phyloP scores from a whole-genome alignment of 2,329 filamentous ascomycete genomes.

The Penicillium sp. region DNA sequence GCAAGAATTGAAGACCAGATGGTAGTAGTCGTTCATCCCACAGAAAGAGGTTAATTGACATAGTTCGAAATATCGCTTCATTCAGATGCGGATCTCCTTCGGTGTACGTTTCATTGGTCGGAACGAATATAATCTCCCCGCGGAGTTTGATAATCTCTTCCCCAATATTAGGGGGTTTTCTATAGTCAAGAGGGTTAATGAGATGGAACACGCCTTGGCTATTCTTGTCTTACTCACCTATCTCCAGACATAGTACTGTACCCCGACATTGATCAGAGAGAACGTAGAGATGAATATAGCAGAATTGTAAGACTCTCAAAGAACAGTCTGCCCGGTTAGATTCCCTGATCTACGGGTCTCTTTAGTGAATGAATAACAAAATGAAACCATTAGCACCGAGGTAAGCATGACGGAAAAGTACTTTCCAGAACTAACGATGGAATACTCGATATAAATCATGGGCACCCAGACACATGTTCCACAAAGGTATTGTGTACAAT shows the following conservation, averaged over 20 bases:
- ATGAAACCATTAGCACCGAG: neutral
- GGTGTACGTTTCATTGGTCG: neutral
- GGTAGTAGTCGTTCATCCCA: neutral
- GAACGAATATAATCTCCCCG: neutral
- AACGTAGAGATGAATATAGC: neutral
- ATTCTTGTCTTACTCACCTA: neutral
- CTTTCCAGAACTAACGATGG: neutral
- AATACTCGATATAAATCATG: neutral
- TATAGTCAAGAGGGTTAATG: neutral
- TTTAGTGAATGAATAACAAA: neutral
- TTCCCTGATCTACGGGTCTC: neutral
- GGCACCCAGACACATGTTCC: neutral
- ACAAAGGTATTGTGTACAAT: neutral
- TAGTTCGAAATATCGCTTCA: neutral
- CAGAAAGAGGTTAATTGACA: constrained; percentile 3
- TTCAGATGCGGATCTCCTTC: neutral
- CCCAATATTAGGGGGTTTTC: neutral
- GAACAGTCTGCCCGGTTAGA: neutral
- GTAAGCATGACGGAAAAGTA: neutral
- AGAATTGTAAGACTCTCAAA: neutral
- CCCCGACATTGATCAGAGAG: neutral
- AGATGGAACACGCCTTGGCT: neutral
- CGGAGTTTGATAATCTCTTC: constrained; percentile 1
- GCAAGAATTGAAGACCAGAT: constrained; percentile 1
- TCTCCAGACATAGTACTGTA: neutral